Base-by-base conservation (phyloP, 768 basidiomycete genomes). In the Agaricus subrufescens region DNA sequence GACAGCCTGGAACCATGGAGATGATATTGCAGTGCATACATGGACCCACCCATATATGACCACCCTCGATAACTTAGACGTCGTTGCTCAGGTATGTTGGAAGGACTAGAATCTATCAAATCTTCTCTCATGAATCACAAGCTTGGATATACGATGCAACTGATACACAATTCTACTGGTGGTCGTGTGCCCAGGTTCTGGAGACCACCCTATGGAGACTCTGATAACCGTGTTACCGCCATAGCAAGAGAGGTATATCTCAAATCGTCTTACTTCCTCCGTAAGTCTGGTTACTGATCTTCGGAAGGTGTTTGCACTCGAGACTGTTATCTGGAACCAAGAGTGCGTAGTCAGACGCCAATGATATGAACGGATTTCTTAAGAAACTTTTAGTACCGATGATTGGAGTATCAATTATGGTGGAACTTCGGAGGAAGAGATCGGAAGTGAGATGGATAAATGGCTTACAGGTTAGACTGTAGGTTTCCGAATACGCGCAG, bases 201-300 rank as follows among this genome's bases (percentile, higher is more conserved):
- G 94, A 74, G 92, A n/a, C 91, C 91, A 1, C 92, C 92, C 7
- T 93, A 82, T 65, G 91, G 91, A 34, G 89, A 95, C 67, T 80
- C 80, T 45, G 95, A 98, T 65, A 81, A 79, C 69, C 82, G 95
- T 47, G 90, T 96, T 31, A 76, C 82, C 38, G 85, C 93, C 3
- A 91, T 98, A 63, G 95, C 94, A 26, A 76, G 80, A 65, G 85
- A 91, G 66, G 86, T 94, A 49, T 19, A 59, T 15, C 30, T 10
- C 30, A 15, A 31, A 9, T 52, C 38, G 7, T 15, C 19, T 29
- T 19, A 19, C 27, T n/a, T 30, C 44, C 4, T 38, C 14, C 15
- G 26, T 19, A 38, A 9, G 8, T 34, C 34, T 34, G 34, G 11
- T 34, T 11, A 34, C 5, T 25, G 29, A 19, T 52, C 10, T 42